Evolutionary conservation across 2,329 filamentous ascomycete genomes (phyloP).

Genomic region (Chrysoporthe cubensis): DNA sequence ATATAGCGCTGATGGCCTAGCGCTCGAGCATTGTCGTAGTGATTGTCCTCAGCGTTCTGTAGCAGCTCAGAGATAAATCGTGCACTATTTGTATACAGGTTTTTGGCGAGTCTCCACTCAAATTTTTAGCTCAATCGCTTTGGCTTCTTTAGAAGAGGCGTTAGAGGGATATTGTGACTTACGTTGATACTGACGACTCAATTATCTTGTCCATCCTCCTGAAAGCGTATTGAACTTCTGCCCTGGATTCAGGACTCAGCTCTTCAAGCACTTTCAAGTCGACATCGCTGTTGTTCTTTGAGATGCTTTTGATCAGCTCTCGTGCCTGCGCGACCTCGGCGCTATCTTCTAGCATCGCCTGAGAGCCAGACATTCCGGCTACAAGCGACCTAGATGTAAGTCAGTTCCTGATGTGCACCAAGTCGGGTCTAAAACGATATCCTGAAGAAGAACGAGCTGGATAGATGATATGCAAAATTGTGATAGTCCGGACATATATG

Average conservation of each 20-base stretch:
- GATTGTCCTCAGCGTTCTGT: slow-evolving; percentile 59
- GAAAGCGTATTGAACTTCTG: background rate
- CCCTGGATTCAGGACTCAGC: background rate
- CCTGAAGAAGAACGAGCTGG: background rate
- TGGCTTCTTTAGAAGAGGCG: background rate
- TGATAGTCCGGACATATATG: too few relatives aligned
- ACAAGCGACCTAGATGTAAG: background rate
- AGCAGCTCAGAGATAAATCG: slow-evolving; percentile 58
- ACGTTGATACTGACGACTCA: background rate
- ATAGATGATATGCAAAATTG: background rate
- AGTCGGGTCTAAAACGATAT: background rate
- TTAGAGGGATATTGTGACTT: background rate
- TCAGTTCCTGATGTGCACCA: background rate
- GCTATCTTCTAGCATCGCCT: background rate
- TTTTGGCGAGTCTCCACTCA: slow-evolving; percentile 29
- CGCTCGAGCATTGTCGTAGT: slow-evolving; percentile 37
- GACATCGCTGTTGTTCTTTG: background rate
- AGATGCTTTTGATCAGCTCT: background rate
- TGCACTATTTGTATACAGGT: slow-evolving; percentile 47
- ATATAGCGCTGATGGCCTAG: slow-evolving; percentile 34
- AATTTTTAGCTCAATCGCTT: too few relatives aligned
- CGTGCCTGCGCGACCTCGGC: background rate
- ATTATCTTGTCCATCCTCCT: too few relatives aligned
- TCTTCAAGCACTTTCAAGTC: background rate
- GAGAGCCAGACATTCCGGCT: background rate